Evolutionary conservation across 2,329 filamentous ascomycete species (phyloP).

Genomic region (Diaporthe citriasiana): DNA sequence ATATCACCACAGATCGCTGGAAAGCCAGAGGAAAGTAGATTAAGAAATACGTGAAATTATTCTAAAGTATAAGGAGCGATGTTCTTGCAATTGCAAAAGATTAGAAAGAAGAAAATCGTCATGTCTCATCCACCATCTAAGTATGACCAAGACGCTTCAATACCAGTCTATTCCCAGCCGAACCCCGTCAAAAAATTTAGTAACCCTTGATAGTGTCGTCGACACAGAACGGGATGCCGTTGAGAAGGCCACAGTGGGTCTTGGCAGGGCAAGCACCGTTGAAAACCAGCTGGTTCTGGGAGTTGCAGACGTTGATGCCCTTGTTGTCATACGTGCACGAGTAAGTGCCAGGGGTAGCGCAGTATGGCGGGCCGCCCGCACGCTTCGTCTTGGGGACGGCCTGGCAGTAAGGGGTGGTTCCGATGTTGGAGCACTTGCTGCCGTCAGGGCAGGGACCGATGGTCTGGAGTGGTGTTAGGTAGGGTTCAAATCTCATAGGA

Average conservation of each 20-base stretch:
- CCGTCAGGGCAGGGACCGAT: conserved; percentile 38
- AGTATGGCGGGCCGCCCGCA: conserved; percentile 21
- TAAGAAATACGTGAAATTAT: background rate
- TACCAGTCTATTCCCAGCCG: background rate
- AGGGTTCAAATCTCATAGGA: background rate
- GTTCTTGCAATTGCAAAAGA: background rate
- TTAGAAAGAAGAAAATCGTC: background rate
- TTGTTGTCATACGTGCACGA: conserved; percentile 23
- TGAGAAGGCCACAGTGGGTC: conserved; percentile 38
- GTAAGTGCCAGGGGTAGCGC: conserved; percentile 40
- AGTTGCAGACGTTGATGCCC: conserved; percentile 42
- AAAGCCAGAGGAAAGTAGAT: background rate
- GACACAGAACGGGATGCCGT: conserved; percentile 41
- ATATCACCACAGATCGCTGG: too few species aligned
- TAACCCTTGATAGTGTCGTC: conserved; percentile 26
- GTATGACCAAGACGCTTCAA: background rate
- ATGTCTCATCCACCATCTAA: conserved; percentile 12
- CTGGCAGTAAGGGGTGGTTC: conserved; percentile 41
- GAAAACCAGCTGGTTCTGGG: conserved; percentile 40
- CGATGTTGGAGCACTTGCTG: conserved; percentile 37
- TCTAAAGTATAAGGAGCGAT: conserved; percentile 14
- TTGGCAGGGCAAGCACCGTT: conserved; percentile 40
- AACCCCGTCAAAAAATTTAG: background rate
- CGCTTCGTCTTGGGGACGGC: conserved; percentile 20
- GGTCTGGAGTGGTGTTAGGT: background rate